Evolutionary conservation across 306 rosid genomes (phyloP), one percentile per base, ranked within the genome.

Genomic region (Begonia fuchsioides): DNA sequence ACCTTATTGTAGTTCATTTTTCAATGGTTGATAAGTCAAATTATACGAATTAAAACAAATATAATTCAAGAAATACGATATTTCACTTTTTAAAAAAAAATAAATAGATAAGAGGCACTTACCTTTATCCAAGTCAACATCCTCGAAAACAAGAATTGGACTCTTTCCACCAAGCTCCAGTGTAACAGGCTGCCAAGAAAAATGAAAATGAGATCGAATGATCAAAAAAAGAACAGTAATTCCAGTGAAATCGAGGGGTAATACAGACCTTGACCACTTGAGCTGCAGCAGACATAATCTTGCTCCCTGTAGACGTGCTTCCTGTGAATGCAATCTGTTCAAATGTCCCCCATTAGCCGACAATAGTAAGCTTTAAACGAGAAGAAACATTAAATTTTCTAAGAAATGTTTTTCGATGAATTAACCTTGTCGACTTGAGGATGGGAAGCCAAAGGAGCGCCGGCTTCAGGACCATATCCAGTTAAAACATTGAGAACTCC

Each of bases 81-180:
- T 26, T 26, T 26, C 35, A 26, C 8, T 26, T 8, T 26, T 26
- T 26, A 26, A 43, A 38, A 66, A 20, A 20, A 20, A 16, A 48
- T 39, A 46, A 26, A 40, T 47, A 38, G 11, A 14, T 60, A 15
- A 55, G 51, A 68, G 55, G 58, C 38, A 79, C 98, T 73, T 17
- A 90, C 98, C 95, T 67, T 85, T 85, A 67, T 90, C 98, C 16
- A 90, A 77, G 69, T 90, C 98, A 56, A 90, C 82, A 68, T 90
- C 98, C 44, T 85, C 98, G 75, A 90, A 90, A 69, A 90, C 66
- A 64, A 90, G 56, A 65, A 90, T 62, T 0, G 98, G 98, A 71
- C 95, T 69, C 73, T 90, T 90, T 11, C 98, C 98, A 62, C 98
- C 98, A 43, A 90, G 92, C 84, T 90, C 98, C 56, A 90, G 57